Conservation (phyloP, 108 stramenopile genomes). For the Skeletonema tropicum region DNA sequence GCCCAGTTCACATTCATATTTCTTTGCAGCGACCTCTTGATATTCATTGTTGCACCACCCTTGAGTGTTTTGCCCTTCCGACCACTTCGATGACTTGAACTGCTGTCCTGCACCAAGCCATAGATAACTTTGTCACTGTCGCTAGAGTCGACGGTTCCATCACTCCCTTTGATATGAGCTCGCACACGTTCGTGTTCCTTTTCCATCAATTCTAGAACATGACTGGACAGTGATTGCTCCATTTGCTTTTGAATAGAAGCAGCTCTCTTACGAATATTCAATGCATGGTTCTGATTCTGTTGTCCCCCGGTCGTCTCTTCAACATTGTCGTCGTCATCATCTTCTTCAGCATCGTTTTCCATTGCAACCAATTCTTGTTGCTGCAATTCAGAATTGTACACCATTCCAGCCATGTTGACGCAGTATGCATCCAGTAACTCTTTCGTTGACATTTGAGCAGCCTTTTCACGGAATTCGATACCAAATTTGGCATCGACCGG, state of each 20-base stretch:
- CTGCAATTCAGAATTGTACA: slow-evolving; percentile 33
- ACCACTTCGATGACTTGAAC: slow-evolving; percentile 1
- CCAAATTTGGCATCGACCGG: slow-evolving; percentile 81
- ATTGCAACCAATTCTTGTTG: slow-evolving; percentile 23
- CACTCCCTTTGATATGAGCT: slow-evolving; percentile 14
- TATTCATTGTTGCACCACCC: slow-evolving; percentile 62
- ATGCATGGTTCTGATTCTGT: slow-evolving; percentile 18
- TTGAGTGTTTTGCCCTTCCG: slow-evolving; percentile 32
- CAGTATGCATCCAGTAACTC: slow-evolving; percentile 76
- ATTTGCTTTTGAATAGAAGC: slow-evolving; percentile 47
- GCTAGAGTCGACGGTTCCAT: not conserved
- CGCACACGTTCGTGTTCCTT: slow-evolving; percentile 36
- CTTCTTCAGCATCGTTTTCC: slow-evolving; percentile 5
- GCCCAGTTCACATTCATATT: slow-evolving; percentile 85
- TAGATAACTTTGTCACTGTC: slow-evolving; percentile 22
- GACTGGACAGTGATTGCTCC: slow-evolving; percentile 36
- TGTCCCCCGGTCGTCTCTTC: slow-evolving; percentile 12
- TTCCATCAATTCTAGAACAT: slow-evolving; percentile 31
- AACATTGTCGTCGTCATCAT: slow-evolving; percentile 14
- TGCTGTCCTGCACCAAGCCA: slow-evolving; percentile 22
- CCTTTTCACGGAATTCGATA: slow-evolving; percentile 55
- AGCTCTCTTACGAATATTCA: slow-evolving; percentile 57
- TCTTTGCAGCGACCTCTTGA: slow-evolving; percentile 61
- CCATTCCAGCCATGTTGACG: slow-evolving; percentile 66
- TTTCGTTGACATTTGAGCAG: slow-evolving; percentile 50